Evolutionary conservation across 2,329 filamentous ascomycete genomes (phyloP).

Genomic region (Rhinocladiella mackenziei): DNA sequence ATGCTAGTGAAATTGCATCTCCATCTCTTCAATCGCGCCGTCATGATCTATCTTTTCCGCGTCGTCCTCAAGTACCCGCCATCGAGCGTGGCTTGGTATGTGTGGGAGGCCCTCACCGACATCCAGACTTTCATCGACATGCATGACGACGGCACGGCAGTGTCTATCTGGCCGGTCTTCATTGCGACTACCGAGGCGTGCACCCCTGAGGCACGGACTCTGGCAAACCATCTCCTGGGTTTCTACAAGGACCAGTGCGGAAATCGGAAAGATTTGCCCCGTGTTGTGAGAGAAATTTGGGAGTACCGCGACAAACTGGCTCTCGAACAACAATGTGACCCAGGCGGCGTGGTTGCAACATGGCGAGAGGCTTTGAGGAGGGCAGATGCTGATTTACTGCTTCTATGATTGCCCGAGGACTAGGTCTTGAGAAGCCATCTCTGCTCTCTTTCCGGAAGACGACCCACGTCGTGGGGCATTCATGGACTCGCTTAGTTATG

Average conservation of each 20-base stretch:
- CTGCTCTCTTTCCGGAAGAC: too few species aligned
- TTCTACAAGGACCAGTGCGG: background rate
- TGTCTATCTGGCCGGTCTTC: conserved; percentile 6
- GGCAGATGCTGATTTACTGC: background rate
- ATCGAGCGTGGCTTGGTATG: background rate
- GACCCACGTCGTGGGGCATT: too few species aligned
- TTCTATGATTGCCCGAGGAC: too few species aligned
- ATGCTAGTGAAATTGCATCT: background rate
- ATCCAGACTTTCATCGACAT: background rate
- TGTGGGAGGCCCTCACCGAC: background rate
- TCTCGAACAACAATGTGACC: background rate
- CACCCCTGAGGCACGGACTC: background rate
- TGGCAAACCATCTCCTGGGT: background rate
- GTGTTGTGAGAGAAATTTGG: background rate
- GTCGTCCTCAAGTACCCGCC: background rate
- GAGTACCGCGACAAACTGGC: background rate
- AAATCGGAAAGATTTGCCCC: background rate
- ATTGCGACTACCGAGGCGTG: conserved; percentile 2
- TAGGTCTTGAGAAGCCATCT: too few species aligned
- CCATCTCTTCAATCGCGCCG: background rate
- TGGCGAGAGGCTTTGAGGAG: conserved; percentile 1
- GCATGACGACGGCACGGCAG: background rate
- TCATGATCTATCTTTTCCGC: conserved; percentile 3
- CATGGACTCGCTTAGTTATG: too few species aligned
- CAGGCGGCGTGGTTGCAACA: background rate